These are phyloP conservation scores for Corynespora cassiicola DNA, from an alignment of 2,329 filamentous ascomycete genomes.

Conservation along the genomic window DNA sequence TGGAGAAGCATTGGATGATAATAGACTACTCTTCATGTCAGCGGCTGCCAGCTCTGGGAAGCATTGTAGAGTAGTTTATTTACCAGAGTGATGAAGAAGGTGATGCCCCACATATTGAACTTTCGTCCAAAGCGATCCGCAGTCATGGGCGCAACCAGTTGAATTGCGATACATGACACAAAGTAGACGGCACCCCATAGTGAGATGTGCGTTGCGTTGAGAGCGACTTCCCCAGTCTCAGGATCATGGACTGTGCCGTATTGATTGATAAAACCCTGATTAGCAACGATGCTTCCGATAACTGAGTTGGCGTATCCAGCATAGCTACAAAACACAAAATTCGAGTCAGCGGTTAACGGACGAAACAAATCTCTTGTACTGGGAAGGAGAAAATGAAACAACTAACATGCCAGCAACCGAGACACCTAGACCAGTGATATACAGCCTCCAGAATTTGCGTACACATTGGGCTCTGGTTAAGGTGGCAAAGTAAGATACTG, in stretches of 20 bases:
- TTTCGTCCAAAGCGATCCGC: conserved; percentile 13
- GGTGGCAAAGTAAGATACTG: conserved; percentile 7
- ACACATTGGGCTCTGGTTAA: conserved; percentile 8
- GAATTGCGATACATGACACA: conserved; percentile 6
- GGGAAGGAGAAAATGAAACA: not conserved
- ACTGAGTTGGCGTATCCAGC: conserved; percentile 13
- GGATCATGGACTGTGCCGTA: conserved; percentile 12
- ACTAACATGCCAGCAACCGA: conserved; percentile 9
- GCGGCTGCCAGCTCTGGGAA: too few species aligned
- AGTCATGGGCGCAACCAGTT: conserved; percentile 5
- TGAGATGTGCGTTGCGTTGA: conserved; percentile 9
- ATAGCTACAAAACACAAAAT: conserved; percentile 3
- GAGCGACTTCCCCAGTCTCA: conserved; percentile 5
- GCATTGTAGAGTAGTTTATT: not conserved
- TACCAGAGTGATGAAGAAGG: conserved; percentile 8
- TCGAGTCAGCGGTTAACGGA: not conserved
- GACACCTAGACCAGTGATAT: conserved; percentile 4
- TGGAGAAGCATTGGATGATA: conserved; percentile 10
- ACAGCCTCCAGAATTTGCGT: conserved; percentile 9
- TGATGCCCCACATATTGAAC: conserved; percentile 13
- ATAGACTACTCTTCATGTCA: conserved; percentile 10
- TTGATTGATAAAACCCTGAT: conserved; percentile 11
- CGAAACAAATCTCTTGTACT: not conserved
- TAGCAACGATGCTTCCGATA: conserved; percentile 12
- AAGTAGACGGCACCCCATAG: conserved; percentile 11